phyloP scores from a whole-genome alignment of 1,139 yeast genomes.

The Pichia sp. region DNA sequence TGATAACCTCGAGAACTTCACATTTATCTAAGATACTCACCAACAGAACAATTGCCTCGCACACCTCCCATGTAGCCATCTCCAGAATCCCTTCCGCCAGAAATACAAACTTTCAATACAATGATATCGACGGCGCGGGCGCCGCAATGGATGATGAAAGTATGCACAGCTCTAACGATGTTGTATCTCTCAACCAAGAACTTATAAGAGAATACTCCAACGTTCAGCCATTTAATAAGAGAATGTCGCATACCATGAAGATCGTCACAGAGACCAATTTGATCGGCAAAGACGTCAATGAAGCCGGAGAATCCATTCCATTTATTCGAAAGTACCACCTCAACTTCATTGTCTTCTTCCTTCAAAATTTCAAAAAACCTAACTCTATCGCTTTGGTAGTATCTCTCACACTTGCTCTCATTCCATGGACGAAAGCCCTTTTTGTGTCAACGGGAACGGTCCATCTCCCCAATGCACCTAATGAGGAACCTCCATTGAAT shows the following conservation, averaged over 20 bases:
- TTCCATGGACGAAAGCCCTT: slow-evolving; percentile 80
- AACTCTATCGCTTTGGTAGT: slow-evolving; percentile 61
- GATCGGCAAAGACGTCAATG: slow-evolving; percentile 24
- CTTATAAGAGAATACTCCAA: slow-evolving; percentile 28
- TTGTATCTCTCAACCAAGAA: slow-evolving; percentile 20
- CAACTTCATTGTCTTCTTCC: slow-evolving; percentile 28
- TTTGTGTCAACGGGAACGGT: slow-evolving; percentile 47
- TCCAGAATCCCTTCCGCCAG: slow-evolving; percentile 28
- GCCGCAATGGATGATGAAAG: neutral
- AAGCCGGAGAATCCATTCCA: slow-evolving; percentile 21
- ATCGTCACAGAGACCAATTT: slow-evolving; percentile 29
- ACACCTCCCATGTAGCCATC: slow-evolving; percentile 12
- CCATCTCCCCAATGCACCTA: slow-evolving; percentile 66
- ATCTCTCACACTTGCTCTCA: slow-evolving; percentile 63
- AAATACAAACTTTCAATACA: slow-evolving; percentile 6
- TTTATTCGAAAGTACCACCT: slow-evolving; percentile 29
- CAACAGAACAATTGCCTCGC: slow-evolving; percentile 4
- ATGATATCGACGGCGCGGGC: slow-evolving; percentile 5
- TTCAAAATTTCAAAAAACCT: slow-evolving; percentile 59
- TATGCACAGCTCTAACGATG: slow-evolving; percentile 4
- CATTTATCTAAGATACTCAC: slow-evolving; percentile 7
- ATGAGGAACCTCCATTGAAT: slow-evolving; percentile 70
- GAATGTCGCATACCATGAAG: slow-evolving; percentile 22
- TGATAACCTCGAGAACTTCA: slow-evolving; percentile 6
- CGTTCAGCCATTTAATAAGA: slow-evolving; percentile 26